These are phyloP conservation scores for Stachybotrys echinatus DNA, from an alignment of 2,329 filamentous ascomycete genomes.

Conservation along the genomic window DNA sequence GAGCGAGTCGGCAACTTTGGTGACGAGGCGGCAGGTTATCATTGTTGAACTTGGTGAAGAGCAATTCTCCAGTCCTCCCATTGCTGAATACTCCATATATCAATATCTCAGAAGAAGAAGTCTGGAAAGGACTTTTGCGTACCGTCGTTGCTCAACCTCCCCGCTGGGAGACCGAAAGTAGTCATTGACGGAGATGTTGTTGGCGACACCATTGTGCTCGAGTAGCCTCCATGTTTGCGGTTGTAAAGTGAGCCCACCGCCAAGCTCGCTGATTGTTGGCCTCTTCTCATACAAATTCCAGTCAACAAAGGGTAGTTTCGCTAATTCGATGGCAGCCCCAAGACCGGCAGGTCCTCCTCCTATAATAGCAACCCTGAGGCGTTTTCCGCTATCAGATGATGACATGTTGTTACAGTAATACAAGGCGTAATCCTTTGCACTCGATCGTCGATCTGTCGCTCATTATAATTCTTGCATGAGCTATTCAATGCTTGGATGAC, in stretches of 20 bases:
- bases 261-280: conserved; percentile 1
- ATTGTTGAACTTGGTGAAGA: conserved; percentile 14
- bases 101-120: too few species aligned
- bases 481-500: too few species aligned
- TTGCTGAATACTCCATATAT: conserved; percentile 14
- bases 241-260: conserved; percentile 2
- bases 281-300: conserved; percentile 5
- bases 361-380: conserved; percentile 3
- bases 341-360: conserved; percentile 4
- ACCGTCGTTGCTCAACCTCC: conserved; percentile 19
- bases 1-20: conserved; percentile 19
- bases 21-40: conserved; percentile 16
- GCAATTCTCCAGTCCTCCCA: conserved; percentile 22
- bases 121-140: too few species aligned
- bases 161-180: conserved; percentile 20
- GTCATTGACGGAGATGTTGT: conserved; percentile 18
- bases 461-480: too few species aligned
- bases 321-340: conserved; percentile 1
- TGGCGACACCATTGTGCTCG: background rate
- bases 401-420: too few species aligned
- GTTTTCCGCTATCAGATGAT: background rate
- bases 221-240: conserved; percentile 3
- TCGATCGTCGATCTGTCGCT: too few species aligned
- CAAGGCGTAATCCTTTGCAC: too few species aligned
- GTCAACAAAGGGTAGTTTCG: background rate